Percentiles rank a stretch among this genome's conserved stretches.
Evolutionary conservation across 805 yeast genomes (phyloP).

Genomic region (Starmerella powellii): DNA sequence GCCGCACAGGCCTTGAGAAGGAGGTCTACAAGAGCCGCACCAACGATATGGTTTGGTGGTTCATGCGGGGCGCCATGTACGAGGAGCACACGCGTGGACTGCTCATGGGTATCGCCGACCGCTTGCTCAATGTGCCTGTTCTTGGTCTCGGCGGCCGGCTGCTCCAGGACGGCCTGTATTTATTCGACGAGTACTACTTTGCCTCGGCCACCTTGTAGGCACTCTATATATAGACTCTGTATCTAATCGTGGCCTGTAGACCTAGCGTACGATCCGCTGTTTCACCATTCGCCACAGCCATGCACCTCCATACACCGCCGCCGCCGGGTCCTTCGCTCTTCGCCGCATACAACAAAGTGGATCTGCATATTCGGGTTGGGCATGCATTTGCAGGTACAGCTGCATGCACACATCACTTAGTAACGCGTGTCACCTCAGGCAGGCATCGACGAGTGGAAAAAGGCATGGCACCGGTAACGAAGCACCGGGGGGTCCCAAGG

Average conservation of each 20-base stretch:
- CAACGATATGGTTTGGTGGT: conserved; percentile 31
- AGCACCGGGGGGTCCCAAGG: conserved; percentile 6
- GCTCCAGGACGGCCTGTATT: conserved; percentile 31
- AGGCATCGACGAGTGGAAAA: too few relatives aligned
- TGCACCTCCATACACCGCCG: too few relatives aligned
- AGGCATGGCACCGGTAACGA: conserved; percentile 10
- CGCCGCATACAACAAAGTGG: too few relatives aligned
- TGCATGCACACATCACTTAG: too few relatives aligned
- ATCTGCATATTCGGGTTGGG: too few relatives aligned
- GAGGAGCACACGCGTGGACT: conserved; percentile 27
- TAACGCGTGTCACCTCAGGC: too few relatives aligned
- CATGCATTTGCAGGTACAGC: too few relatives aligned
- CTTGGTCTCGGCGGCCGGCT: conserved; percentile 27
- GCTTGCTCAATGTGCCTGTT: conserved; percentile 27
- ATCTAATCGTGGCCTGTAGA: neutral
- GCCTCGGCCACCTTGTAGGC: conserved; percentile 13
- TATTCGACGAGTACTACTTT: conserved; percentile 29
- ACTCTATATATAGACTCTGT: neutral
- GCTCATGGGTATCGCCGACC: conserved; percentile 22
- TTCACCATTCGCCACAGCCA: too few relatives aligned
- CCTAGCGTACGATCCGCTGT: too few relatives aligned
- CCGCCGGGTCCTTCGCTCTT: neutral
- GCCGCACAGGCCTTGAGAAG: conserved; percentile 24
- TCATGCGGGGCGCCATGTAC: conserved; percentile 32
- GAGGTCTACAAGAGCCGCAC: conserved; percentile 23